phyloP scores from a whole-genome alignment of 2,329 filamentous ascomycete species.

The Ceratocystis smalleyi region DNA sequence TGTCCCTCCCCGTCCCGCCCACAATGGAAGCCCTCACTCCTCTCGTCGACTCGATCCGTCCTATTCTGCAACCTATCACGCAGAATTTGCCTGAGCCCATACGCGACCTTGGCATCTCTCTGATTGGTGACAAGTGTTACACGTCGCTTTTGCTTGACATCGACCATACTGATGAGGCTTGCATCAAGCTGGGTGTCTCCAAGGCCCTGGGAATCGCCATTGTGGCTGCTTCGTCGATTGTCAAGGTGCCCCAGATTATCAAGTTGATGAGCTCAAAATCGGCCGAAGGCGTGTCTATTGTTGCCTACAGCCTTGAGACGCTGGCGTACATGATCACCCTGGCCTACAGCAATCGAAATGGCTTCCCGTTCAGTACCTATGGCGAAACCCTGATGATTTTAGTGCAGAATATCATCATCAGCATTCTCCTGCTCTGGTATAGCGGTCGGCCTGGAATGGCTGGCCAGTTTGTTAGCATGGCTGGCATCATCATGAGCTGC shows the following conservation, averaged over 20 bases:
- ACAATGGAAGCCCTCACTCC: slow-evolving; percentile 16
- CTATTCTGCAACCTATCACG: slow-evolving; percentile 51
- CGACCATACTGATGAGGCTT: slow-evolving; percentile 58
- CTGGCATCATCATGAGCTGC: slow-evolving; percentile 43
- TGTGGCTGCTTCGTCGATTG: slow-evolving; percentile 73
- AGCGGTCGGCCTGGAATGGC: slow-evolving; percentile 52
- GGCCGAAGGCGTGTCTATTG: slow-evolving; percentile 69
- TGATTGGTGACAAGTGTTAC: slow-evolving; percentile 78
- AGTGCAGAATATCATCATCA: slow-evolving; percentile 82
- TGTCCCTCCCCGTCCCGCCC: not conserved
- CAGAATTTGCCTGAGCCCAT: slow-evolving; percentile 59
- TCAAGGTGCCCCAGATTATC: slow-evolving; percentile 93
- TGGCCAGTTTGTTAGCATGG: slow-evolving; percentile 54
- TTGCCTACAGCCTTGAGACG: slow-evolving; percentile 87
- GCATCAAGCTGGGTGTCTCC: slow-evolving; percentile 77
- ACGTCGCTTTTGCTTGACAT: slow-evolving; percentile 70
- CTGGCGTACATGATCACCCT: slow-evolving; percentile 73
- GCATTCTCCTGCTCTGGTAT: slow-evolving; percentile 72
- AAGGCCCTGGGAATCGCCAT: slow-evolving; percentile 91
- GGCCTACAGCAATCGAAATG: slow-evolving; percentile 80
- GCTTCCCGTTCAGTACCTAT: slow-evolving; percentile 91
- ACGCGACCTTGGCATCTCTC: slow-evolving; percentile 56
- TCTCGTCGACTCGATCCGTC: slow-evolving; percentile 46
- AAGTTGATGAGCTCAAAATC: slow-evolving; percentile 75
- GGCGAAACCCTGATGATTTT: slow-evolving; percentile 89